Evolutionary conservation across 495 filamentous ascomycete genomes (phyloP), one percentile per base, ranked within the genome.

Genomic region (Neurospora sp.): DNA sequence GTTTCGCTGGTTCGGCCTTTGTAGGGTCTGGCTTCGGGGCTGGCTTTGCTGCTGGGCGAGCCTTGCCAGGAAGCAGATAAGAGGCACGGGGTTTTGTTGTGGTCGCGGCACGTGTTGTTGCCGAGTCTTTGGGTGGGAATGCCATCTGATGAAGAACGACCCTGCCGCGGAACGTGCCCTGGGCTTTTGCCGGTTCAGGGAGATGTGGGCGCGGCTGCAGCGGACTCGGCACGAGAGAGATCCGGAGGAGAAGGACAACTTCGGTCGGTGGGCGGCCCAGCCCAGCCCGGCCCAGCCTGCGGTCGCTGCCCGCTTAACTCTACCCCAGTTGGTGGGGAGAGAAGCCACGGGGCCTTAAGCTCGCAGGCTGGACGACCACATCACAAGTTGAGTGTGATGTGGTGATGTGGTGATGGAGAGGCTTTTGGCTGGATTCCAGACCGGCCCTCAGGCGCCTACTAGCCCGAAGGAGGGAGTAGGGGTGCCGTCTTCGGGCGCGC

Each of bases 51-150:
- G 78, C 66, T 10, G 76, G 73, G 35, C 79, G 78, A 12, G 73
- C 76, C 72, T 83, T 79, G 9, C 79, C 83, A 16, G 82, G 81
- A 3, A 86, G 76, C n/a, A 78, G 53, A 12, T 79, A 72, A 2
- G 27, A 70, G 37, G 73, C 72, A 11, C 76, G 73, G 8, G 73
- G 53, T 41, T 80, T 80, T 5, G 27, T 3, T 31, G 27, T 31
- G 11, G 73, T 68, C 5, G 76, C 77, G 4, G 77, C 68, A 0
- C 79, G 71, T 44, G 78, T 69, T 9, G 72, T 48, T 7, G 82
- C 69, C 11, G 83, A 74, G 11, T 76, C 75, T 27, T 78, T 77
- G 8, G 79, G 66, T 41, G 40, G 12, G 12, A 14, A 16, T 41
- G n/a, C n/a, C n/a, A 41, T 41, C 40, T 41, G 40, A 41, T 41